A percentile compares a stretch with the other conserved stretches of the same genome.
These are phyloP conservation scores for Backusella luteola DNA, from an alignment of 192 early-diverging fungal genomes.

Conservation along the genomic window DNA sequence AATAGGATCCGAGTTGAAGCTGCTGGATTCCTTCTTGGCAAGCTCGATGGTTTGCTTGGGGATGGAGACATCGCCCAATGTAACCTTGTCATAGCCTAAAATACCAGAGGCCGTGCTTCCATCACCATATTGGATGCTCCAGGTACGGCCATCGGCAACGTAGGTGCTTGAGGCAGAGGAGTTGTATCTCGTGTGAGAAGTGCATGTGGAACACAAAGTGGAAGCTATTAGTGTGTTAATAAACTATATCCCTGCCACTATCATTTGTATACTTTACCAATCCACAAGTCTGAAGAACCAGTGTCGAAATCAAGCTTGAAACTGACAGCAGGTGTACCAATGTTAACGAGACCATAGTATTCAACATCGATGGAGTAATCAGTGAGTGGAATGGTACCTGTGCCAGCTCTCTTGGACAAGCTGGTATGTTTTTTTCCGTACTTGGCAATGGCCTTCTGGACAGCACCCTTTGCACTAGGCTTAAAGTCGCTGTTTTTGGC, in stretches of 20 bases:
- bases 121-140: slow-evolving; percentile 57
- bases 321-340: slow-evolving; percentile 63
- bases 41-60: slow-evolving; percentile 32
- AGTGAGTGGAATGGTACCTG: not conserved
- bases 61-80: slow-evolving; percentile 28
- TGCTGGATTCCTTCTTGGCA: slow-evolving; percentile 22
- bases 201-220: slow-evolving; percentile 28
- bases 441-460: slow-evolving; percentile 26
- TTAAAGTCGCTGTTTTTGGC: slow-evolving; percentile 25
- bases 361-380: slow-evolving; percentile 45
- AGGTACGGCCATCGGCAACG: slow-evolving; percentile 48
- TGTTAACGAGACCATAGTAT: slow-evolving; percentile 63
- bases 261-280: slow-evolving; percentile 24
- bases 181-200: slow-evolving; percentile 48
- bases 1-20: slow-evolving; percentile 16
- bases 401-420: not conserved
- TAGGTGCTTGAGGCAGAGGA: slow-evolving; percentile 52
- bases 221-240: slow-evolving; percentile 25
- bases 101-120: slow-evolving; percentile 26
- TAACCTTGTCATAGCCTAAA: slow-evolving; percentile 23
- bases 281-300: slow-evolving; percentile 69
- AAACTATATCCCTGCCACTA: not conserved
- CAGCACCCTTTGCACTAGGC: slow-evolving; percentile 16
- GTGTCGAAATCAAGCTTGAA: slow-evolving; percentile 73
- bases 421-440: not conserved